Percentiles rank a stretch among this genome's conserved stretches.
phyloP scores from a whole-genome alignment of 2,329 filamentous ascomycete species.

The Fusarium euwallaceae region DNA sequence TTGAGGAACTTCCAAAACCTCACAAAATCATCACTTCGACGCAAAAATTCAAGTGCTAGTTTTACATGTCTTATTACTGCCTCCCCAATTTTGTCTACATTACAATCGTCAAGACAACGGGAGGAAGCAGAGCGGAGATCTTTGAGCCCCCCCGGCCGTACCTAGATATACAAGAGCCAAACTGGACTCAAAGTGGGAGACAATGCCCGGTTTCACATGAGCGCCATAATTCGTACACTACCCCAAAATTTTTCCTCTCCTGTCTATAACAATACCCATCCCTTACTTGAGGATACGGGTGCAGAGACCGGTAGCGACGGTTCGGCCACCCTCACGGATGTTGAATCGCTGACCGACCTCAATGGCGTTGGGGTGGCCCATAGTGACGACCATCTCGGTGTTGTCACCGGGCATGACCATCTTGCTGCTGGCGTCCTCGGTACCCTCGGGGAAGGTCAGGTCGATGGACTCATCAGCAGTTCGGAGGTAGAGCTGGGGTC shows the following conservation, averaged over 20 bases:
- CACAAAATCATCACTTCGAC: neutral
- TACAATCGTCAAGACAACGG: conserved; percentile 55
- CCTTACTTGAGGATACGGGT: conserved; percentile 77
- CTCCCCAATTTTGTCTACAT: conserved; percentile 48
- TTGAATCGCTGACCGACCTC: conserved; percentile 97
- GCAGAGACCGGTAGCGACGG: conserved; percentile 85
- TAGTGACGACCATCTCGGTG: conserved; percentile 93
- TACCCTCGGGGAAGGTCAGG: conserved; percentile 88
- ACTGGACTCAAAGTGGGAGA: conserved; percentile 47
- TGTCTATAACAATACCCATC: conserved; percentile 41
- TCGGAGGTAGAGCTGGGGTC: conserved; percentile 94
- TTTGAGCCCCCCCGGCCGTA: conserved; percentile 49
- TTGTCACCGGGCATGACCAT: conserved; percentile 99
- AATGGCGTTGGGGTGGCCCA: conserved; percentile 87
- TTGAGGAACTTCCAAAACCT: neutral
- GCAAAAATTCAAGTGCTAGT: conserved; percentile 21
- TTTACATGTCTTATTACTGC: conserved; percentile 50
- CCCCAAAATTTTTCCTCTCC: conserved; percentile 34
- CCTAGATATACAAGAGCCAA: conserved; percentile 55
- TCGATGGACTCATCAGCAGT: conserved; percentile 86
- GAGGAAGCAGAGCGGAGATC: conserved; percentile 60
- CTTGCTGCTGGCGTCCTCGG: conserved; percentile 77
- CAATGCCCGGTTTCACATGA: conserved; percentile 46
- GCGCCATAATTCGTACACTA: conserved; percentile 44
- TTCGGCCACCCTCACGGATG: conserved; percentile 95